Conservation (phyloP, 2,329 filamentous ascomycete genomes). For the Cytospora piceae region DNA sequence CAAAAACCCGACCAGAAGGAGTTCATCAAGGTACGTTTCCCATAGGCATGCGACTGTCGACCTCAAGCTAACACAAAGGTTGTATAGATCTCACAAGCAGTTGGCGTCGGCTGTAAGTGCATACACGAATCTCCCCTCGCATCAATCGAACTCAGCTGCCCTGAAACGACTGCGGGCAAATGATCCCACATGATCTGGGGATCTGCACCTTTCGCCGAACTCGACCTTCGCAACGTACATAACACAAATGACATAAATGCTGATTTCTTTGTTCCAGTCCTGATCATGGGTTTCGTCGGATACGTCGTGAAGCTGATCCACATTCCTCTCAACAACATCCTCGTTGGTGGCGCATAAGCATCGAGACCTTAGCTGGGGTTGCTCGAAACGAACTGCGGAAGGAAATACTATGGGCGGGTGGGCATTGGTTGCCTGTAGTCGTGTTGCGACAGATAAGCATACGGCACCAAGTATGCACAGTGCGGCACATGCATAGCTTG, state of each 20-base stretch:
- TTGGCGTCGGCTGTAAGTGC: conserved; percentile 61
- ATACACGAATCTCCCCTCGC: not conserved
- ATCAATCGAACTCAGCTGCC: not conserved
- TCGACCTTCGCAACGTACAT: not conserved
- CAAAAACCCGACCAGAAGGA: conserved; percentile 53
- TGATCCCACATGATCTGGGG: not conserved
- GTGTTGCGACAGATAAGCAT: not conserved
- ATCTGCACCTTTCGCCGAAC: not conserved
- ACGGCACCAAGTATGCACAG: conserved; percentile 5
- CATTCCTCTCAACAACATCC: conserved; percentile 71
- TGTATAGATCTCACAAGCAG: conserved; percentile 51
- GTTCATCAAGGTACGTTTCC: conserved; percentile 52
- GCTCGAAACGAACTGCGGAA: conserved; percentile 2
- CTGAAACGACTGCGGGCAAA: not conserved
- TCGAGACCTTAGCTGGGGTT: conserved; percentile 2
- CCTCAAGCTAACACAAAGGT: conserved; percentile 32
- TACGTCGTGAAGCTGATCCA: conserved; percentile 74
- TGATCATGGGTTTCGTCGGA: conserved; percentile 72
- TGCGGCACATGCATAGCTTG: conserved; percentile 7
- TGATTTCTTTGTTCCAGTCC: conserved; percentile 41
- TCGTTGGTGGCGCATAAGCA: conserved; percentile 66
- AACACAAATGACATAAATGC: not conserved
- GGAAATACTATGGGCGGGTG: not conserved
- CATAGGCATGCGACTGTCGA: conserved; percentile 18
- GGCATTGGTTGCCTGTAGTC: not conserved